phyloP scores from a whole-genome alignment of 345 rosid genomes.

The Eucalyptus curtisii region DNA sequence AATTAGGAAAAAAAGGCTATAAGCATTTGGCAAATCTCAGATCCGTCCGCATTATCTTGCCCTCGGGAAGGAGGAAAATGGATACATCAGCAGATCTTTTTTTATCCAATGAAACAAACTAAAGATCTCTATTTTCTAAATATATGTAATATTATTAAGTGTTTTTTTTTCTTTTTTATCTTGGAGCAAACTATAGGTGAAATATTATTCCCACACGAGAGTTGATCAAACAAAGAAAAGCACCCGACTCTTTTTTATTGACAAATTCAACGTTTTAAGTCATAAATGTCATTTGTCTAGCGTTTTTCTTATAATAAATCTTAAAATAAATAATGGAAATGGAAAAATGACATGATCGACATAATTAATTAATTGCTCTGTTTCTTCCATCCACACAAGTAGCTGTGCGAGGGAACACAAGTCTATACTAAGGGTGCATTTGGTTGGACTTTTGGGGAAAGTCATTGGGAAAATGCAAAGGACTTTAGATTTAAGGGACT shows the following conservation, averaged over 20 bases:
- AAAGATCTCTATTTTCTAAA: not conserved
- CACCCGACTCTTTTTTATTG: not conserved
- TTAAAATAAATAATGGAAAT: too few species aligned
- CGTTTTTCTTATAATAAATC: too few species aligned
- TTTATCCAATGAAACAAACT: not conserved
- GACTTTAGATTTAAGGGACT: too few species aligned
- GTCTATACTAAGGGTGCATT: too few species aligned
- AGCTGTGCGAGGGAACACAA: too few species aligned
- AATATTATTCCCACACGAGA: too few species aligned
- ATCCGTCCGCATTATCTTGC: not conserved
- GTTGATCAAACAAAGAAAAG: not conserved
- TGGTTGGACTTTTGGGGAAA: too few species aligned
- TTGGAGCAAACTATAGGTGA: too few species aligned
- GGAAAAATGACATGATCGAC: too few species aligned
- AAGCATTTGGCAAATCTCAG: not conserved
- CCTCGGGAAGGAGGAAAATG: not conserved
- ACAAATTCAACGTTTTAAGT: not conserved
- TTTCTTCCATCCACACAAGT: too few species aligned
- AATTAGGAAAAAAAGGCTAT: not conserved
- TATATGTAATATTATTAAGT: not conserved
- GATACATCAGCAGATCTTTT: not conserved
- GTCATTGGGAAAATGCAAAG: too few species aligned
- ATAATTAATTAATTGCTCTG: too few species aligned
- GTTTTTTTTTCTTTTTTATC: not conserved
- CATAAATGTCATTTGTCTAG: not conserved